Percentiles rank a stretch among this genome's conserved stretches.
Evolutionary conservation across 306 rosid genomes (phyloP).

Genomic region (Vigna hirtella): DNA sequence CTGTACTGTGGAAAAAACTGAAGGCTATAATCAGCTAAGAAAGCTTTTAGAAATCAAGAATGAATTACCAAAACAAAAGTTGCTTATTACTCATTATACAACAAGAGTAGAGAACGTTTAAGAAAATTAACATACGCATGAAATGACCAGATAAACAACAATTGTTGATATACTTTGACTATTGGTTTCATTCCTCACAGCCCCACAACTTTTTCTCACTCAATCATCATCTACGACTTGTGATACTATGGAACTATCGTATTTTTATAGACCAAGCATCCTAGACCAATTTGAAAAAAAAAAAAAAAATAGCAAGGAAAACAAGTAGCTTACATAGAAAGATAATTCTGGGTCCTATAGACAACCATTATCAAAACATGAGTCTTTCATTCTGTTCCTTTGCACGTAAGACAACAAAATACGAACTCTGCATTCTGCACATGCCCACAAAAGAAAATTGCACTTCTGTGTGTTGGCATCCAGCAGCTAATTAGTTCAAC

Average conservation of each 20-base stretch:
- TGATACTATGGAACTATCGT: not conserved
- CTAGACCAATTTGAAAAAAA: not conserved
- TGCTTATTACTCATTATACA: slow-evolving; percentile 3
- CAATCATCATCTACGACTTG: slow-evolving; percentile 1
- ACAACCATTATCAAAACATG: slow-evolving; percentile 17
- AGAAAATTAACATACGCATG: slow-evolving; percentile 1
- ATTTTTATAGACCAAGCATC: slow-evolving; percentile 12
- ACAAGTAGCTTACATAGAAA: not conserved
- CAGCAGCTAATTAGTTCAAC: too few relatives aligned
- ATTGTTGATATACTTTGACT: slow-evolving; percentile 3
- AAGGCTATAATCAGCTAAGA: too few relatives aligned
- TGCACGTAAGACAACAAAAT: not conserved
- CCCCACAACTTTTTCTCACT: slow-evolving; percentile 26
- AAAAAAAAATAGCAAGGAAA: slow-evolving; percentile 11
- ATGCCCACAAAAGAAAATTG: too few relatives aligned
- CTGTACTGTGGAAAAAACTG: not conserved
- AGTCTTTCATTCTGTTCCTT: slow-evolving; percentile 12
- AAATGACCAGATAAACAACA: slow-evolving; percentile 19
- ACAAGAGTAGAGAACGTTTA: slow-evolving; percentile 4
- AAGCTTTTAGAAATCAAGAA: not conserved
- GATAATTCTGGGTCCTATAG: not conserved
- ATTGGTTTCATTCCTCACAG: slow-evolving; percentile 4
- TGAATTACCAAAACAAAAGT: slow-evolving; percentile 13
- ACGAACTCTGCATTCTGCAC: not conserved
- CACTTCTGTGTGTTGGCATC: too few relatives aligned